Percentiles rank a stretch among this genome's conserved stretches.
phyloP scores from a whole-genome alignment of 192 early-diverging fungal genomes.

The Dimargaris verticillata region DNA sequence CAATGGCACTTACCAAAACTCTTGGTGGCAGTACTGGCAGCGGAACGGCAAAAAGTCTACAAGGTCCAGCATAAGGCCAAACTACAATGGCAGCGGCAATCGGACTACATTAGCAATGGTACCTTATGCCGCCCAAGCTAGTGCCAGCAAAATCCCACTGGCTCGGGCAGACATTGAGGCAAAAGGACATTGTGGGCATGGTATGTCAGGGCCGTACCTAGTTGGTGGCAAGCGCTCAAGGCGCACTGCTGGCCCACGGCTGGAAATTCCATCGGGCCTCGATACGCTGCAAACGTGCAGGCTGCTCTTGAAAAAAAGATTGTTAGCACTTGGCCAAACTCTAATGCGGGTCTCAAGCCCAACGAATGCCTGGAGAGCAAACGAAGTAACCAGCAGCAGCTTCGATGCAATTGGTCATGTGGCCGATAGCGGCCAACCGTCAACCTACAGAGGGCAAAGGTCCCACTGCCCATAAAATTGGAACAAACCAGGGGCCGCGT shows the following conservation, averaged over 20 bases:
- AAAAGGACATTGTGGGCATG: background rate
- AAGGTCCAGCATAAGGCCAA: background rate
- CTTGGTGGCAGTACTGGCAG: conserved; percentile 26
- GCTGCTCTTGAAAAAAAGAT: no score
- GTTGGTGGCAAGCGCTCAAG: conserved; percentile 32
- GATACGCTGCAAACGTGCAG: no score
- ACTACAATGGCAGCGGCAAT: background rate
- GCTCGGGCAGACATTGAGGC: background rate
- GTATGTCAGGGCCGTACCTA: conserved; percentile 23
- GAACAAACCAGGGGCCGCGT: no score
- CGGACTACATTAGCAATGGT: background rate
- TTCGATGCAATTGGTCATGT: no score
- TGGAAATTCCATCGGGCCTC: conserved; percentile 71
- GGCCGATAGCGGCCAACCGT: no score
- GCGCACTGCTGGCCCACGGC: conserved; percentile 50
- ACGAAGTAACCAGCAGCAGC: no score
- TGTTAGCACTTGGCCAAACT: no score
- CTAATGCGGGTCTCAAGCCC: no score
- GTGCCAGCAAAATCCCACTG: background rate
- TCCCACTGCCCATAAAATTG: no score
- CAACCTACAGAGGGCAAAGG: no score
- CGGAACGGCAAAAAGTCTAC: conserved; percentile 31
- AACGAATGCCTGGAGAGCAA: no score
- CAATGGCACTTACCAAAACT: conserved; percentile 28
- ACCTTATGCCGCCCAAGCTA: background rate